Evolutionary conservation across 495 filamentous ascomycete genomes (phyloP).

Genomic region (Penicillium robsamsonii): DNA sequence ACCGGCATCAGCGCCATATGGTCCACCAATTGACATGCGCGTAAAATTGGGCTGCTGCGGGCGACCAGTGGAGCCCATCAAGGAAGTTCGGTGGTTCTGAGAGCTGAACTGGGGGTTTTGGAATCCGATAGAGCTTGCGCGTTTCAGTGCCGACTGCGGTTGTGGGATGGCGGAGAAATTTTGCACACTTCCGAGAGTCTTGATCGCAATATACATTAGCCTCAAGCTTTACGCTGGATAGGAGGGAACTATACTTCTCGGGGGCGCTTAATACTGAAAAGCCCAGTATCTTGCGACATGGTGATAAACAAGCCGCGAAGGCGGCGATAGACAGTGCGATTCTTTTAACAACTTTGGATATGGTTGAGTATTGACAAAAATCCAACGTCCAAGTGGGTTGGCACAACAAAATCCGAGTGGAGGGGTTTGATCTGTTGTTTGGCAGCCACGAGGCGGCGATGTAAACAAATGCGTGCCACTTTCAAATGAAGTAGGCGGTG

Average conservation of each 20-base stretch:
- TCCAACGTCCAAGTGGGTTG: constrained; percentile 10
- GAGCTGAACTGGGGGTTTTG: constrained; percentile 63
- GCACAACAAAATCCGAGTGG: constrained; percentile 13
- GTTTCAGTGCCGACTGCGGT: constrained; percentile 92
- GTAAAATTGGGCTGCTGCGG: constrained; percentile 82
- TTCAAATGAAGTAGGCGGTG: constrained; percentile 37
- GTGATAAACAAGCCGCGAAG: constrained; percentile 36
- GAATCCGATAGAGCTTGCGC: constrained; percentile 76
- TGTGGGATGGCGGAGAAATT: constrained; percentile 80
- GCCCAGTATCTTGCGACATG: constrained; percentile 74
- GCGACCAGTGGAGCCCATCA: constrained; percentile 82
- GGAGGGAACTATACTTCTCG: constrained; percentile 56
- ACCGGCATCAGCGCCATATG: constrained; percentile 66
- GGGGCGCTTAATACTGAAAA: constrained; percentile 71
- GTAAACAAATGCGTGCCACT: constrained; percentile 34
- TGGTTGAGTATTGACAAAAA: constrained; percentile 1
- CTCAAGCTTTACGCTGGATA: constrained; percentile 11
- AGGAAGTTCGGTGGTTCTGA: constrained; percentile 74
- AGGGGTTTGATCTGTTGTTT: constrained; percentile 21
- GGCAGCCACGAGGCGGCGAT: constrained; percentile 20
- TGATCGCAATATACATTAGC: constrained; percentile 20
- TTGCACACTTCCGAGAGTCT: constrained; percentile 78
- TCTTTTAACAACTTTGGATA: background rate
- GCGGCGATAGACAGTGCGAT: constrained; percentile 22
- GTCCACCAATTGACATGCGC: constrained; percentile 75